These are phyloP conservation scores for Tolypocladium endophyticum DNA, from an alignment of 2,329 filamentous ascomycete species.

Conservation along the genomic window DNA sequence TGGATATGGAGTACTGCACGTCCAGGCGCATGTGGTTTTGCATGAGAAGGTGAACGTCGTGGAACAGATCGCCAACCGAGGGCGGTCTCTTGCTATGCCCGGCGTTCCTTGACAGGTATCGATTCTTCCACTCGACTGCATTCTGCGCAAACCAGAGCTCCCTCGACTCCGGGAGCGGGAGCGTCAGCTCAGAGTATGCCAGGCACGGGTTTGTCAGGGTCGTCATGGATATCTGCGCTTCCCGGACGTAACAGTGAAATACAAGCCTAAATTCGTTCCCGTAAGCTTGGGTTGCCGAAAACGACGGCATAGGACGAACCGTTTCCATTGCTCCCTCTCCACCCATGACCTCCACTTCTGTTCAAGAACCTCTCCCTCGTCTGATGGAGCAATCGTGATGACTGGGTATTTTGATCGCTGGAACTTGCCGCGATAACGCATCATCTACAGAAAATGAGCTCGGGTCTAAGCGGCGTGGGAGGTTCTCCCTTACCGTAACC, in stretches of 20 bases:
- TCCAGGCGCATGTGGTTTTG: slow-evolving; percentile 42
- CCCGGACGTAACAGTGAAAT: slow-evolving; percentile 54
- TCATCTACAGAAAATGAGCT: slow-evolving; percentile 28
- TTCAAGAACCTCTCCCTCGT: slow-evolving; percentile 46
- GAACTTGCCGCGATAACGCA: slow-evolving; percentile 47
- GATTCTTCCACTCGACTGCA: slow-evolving; percentile 53
- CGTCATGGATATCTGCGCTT: slow-evolving; percentile 58
- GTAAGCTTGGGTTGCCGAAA: not conserved
- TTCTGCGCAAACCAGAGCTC: slow-evolving; percentile 56
- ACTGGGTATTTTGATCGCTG: slow-evolving; percentile 41
- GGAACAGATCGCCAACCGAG: slow-evolving; percentile 44
- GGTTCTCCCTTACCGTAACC: slow-evolving; percentile 25
- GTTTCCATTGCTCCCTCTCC: slow-evolving; percentile 55
- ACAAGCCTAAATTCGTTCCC: slow-evolving; percentile 34
- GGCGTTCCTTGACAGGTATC: slow-evolving; percentile 36
- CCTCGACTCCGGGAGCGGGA: slow-evolving; percentile 52
- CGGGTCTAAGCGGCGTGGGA: not conserved
- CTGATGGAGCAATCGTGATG: slow-evolving; percentile 39
- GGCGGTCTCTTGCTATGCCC: slow-evolving; percentile 32
- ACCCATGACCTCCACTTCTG: slow-evolving; percentile 58
- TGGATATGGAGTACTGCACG: slow-evolving; percentile 42
- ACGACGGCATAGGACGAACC: slow-evolving; percentile 22
- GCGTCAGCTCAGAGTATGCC: slow-evolving; percentile 57
- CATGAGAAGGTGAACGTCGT: slow-evolving; percentile 42
- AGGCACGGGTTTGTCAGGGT: slow-evolving; percentile 54